These are phyloP conservation scores for Globisporangium irregulare DNA, from an alignment of 352 stramenopile genomes.

Conservation along the genomic window DNA sequence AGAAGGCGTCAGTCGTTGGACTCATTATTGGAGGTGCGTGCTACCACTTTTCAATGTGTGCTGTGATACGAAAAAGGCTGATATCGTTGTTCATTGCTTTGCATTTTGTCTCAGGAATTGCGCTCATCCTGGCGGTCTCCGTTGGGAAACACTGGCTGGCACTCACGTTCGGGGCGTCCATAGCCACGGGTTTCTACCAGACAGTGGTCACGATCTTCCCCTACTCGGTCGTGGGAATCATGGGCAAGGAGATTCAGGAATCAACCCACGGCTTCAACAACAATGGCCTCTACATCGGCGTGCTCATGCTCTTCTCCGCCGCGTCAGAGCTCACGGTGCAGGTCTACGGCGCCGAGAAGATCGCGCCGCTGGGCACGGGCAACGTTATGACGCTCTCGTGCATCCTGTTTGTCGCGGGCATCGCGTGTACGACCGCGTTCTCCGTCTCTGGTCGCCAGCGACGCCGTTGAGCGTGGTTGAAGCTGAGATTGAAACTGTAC, in stretches of 20 bases:
- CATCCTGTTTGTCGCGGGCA: conserved; percentile 53
- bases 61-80: too few species aligned
- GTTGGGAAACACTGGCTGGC: conserved; percentile 43
- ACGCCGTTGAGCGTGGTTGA: neutral
- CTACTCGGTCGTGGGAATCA: conserved; percentile 77
- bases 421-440: conserved; percentile 43
- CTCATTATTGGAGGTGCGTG: conserved; percentile 41
- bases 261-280: conserved; percentile 70
- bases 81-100: neutral
- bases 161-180: conserved; percentile 52
- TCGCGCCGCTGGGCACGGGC: conserved; percentile 52
- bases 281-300: conserved; percentile 74
- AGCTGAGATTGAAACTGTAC: neutral
- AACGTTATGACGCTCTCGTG: conserved; percentile 62
- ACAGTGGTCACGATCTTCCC: conserved; percentile 64
- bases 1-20: conserved; percentile 41
- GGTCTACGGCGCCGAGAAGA: conserved; percentile 66
- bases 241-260: conserved; percentile 75
- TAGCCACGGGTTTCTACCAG: conserved; percentile 60
- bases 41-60: too few species aligned
- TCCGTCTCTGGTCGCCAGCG: conserved; percentile 17
- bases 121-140: conserved; percentile 46
- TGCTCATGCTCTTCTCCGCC: conserved; percentile 65
- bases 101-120: conserved; percentile 27
- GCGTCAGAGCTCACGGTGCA: conserved; percentile 69